These are phyloP conservation scores for Penicillium sp. DNA, from an alignment of 2,329 filamentous ascomycete species.

Conservation along the genomic window DNA sequence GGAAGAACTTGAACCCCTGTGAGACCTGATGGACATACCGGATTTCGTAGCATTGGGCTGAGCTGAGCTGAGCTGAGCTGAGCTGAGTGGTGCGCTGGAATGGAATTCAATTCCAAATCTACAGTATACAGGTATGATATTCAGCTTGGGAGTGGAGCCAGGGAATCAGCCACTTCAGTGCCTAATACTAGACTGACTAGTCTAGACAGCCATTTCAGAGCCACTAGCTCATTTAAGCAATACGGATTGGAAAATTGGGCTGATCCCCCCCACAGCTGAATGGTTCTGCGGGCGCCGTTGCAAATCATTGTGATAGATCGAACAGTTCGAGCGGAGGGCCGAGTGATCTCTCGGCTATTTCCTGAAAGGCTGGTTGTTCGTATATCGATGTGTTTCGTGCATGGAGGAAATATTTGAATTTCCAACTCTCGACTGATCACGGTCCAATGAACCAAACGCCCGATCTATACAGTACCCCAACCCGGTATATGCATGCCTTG, in stretches of 20 bases:
- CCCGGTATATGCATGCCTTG: not conserved
- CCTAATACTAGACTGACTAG: not conserved
- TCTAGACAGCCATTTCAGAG: not conserved
- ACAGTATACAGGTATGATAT: not conserved
- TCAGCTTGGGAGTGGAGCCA: not conserved
- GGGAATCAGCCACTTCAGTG: not conserved
- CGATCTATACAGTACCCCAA: conserved; percentile 6
- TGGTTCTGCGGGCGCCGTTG: conserved; percentile 12
- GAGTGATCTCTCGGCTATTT: not conserved
- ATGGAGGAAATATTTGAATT: not conserved
- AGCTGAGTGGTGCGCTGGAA: not conserved
- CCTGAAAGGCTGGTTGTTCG: not conserved
- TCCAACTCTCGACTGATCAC: not conserved
- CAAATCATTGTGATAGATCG: conserved; percentile 21
- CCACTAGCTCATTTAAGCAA: conserved; percentile 2
- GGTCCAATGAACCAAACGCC: not conserved
- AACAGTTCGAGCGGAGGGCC: not conserved
- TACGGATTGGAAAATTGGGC: conserved; percentile 3
- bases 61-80: not conserved
- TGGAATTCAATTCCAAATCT: not conserved
- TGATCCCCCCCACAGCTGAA: conserved; percentile 4
- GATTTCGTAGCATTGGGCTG: not conserved
- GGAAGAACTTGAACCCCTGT: not conserved
- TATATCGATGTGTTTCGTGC: not conserved
- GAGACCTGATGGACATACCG: not conserved